Base-by-base conservation (phyloP, 129 eudicot genomes). In the Ambrosia artemisiifolia region DNA sequence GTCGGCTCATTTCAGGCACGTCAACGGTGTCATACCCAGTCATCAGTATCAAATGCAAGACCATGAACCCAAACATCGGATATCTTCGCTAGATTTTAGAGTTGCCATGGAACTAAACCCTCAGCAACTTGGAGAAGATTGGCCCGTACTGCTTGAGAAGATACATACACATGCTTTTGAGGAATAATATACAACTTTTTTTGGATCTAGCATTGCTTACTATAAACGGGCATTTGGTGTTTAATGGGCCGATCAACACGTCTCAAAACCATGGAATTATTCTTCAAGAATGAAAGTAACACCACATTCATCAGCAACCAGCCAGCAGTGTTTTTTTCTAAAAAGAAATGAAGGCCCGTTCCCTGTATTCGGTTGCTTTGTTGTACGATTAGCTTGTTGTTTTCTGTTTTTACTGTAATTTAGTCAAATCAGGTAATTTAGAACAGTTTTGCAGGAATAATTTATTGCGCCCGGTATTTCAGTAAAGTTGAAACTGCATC, bases 401-500 rank as follows among this genome's bases (percentile, higher is more conserved):
- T 84, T 81, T 75, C 79, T 63, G 60, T 86, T 82, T 50, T 51
- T 65, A 77, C 76, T 82, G 87, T 89, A 87, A 87, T 82, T 85
- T 88, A 84, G 82, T 77, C 70, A 65, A n/a, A 69, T 73, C 79
- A 66, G 83, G 79, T 85, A 75, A 70, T 67, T 66, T 85, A 82
- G 85, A 81, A 80, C 86, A 88, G 89, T 91, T 91, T 91, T 91
- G 95, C 85, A 82, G 91, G 87, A 85, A 88, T 83, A 88, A 82
- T 83, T 73, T 78, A 80, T 90, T 79, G 80, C 84, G 84, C 83
- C 67, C 82, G 75, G 79, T 78, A 81, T 65, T 82, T 78, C 50
- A 80, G 85, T 75, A 76, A 75, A 82, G 86, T 83, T 82, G 79
- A 81, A 78, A 73, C 73, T 81, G 81, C 83, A 81, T 81, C 69